Evolutionary conservation across 164 flowering plant genomes (phyloP).

Genomic region (Aristolochia fimbriata): DNA sequence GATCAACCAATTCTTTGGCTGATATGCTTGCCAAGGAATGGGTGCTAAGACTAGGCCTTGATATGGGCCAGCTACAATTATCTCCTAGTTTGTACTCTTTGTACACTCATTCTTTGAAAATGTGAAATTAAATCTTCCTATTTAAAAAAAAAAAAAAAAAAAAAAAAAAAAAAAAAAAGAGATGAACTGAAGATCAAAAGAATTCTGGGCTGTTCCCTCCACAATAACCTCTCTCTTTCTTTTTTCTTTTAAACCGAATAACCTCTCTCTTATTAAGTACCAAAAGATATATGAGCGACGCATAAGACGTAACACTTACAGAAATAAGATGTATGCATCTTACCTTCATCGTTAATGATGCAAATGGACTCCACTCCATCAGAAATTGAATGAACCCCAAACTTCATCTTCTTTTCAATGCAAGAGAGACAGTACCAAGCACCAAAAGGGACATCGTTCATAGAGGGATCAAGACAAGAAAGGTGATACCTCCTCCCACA

Average conservation of each 20-base stretch:
- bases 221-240: not conserved
- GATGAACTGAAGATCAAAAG: too few species aligned
- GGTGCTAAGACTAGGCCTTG: too few species aligned
- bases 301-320: not conserved
- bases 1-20: too few species aligned
- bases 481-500: conserved; percentile 46
- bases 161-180: too few species aligned
- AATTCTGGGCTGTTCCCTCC: too few species aligned
- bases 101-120: too few species aligned
- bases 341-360: conserved; percentile 52
- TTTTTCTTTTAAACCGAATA: too few species aligned
- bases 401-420: conserved; percentile 38
- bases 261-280: not conserved
- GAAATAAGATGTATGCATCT: not conserved
- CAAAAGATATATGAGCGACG: not conserved
- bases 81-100: too few species aligned
- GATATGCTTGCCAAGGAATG: too few species aligned
- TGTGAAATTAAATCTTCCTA: too few species aligned
- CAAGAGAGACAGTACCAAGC: conserved; percentile 46
- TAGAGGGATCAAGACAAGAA: conserved; percentile 44
- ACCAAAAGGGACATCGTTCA: conserved; percentile 29
- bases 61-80: too few species aligned
- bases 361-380: conserved; percentile 57
- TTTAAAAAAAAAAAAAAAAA: too few species aligned
- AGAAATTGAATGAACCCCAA: conserved; percentile 48